Base-by-base conservation (phyloP, 1,284 basidiomycete species). In the Uromyces viciae-fabae region DNA sequence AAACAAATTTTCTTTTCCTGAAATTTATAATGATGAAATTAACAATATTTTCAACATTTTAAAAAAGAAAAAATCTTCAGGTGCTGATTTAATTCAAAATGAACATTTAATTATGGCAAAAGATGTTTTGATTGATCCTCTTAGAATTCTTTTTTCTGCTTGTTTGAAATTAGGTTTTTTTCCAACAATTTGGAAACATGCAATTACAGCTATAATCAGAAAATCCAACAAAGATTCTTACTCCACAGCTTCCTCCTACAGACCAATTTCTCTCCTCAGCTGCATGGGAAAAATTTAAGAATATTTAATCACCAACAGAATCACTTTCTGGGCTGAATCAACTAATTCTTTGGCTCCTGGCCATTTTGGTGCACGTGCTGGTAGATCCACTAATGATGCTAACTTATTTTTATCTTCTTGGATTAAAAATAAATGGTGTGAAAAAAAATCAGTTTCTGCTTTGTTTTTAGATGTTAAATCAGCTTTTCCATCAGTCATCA, bases 391-490 rank as follows among this genome's bases (percentile, higher is more conserved):
- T 31, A 8, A 33, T 28, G 71, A 75, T 58, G 58, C 74, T 31
- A 3, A n/a, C 2, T 0, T 64, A 25, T 60, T 75, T 2, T 25
- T 75, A 2, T 43, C 31, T 22, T 62, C 58, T 22, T 75, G 74
- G 58, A 75, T 75, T 0, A 36, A 60, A 15, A 15, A 52, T 36
- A 54, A 74, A 58, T 74, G 46, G 72, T n/a, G 72, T 33, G 28
- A 54, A n/a, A n/a, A 22, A 33, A 60, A 60, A 33, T 11, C 36
- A 33, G 15, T 60, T 31, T 60, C 28, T 3, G 58, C 58, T 7
- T 25, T 31, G 9, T 36, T 74, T 36, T 38, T 74, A n/a, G 71
- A 74, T 40, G 25, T 74, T n/a, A 74, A 74, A 58, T 74, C 72
- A n/a, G 72, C 72, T 22, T 74, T 56, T 17, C 71, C 54, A 9